These are phyloP conservation scores for Aspergillus udagawae DNA, from an alignment of 2,329 filamentous ascomycete species.

Conservation along the genomic window DNA sequence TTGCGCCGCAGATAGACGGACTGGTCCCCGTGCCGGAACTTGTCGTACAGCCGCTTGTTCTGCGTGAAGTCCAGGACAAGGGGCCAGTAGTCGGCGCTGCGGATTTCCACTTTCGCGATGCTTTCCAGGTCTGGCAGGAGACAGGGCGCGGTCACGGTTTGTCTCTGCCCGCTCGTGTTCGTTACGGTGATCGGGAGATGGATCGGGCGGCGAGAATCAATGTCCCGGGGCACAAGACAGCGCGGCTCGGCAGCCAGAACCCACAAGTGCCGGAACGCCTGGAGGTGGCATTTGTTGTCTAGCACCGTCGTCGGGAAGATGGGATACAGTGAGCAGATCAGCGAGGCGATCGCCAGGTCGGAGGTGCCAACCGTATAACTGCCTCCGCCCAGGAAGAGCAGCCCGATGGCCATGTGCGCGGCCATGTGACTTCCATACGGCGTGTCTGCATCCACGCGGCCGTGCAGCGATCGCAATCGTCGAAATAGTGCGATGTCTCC, in stretches of 20 bases:
- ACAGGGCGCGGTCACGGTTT: conserved; percentile 50
- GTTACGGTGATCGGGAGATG: conserved; percentile 66
- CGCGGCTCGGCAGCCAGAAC: conserved; percentile 86
- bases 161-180: conserved; percentile 44
- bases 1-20: conserved; percentile 71
- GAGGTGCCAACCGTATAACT: conserved; percentile 89
- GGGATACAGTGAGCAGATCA: conserved; percentile 91
- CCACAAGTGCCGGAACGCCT: conserved; percentile 97
- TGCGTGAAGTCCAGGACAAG: conserved; percentile 69
- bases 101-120: conserved; percentile 35
- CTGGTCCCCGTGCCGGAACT: conserved; percentile 63
- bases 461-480: conserved; percentile 81
- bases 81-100: conserved; percentile 69
- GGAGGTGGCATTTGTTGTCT: conserved; percentile 90
- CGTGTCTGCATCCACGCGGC: conserved; percentile 75
- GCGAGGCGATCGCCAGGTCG: conserved; percentile 76
- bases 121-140: conserved; percentile 48
- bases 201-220: conserved; percentile 76
- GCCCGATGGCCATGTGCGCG: conserved; percentile 83
- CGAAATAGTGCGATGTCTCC: conserved; percentile 84
- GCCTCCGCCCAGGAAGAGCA: conserved; percentile 87
- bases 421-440: conserved; percentile 94
- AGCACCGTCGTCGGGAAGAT: conserved; percentile 84
- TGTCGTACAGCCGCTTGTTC: conserved; percentile 57
- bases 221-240: conserved; percentile 82